A percentile compares a stretch with the other conserved stretches of the same genome.
phyloP scores from a whole-genome alignment of 2,329 filamentous ascomycete species.

The Fusarium sarcochroum region DNA sequence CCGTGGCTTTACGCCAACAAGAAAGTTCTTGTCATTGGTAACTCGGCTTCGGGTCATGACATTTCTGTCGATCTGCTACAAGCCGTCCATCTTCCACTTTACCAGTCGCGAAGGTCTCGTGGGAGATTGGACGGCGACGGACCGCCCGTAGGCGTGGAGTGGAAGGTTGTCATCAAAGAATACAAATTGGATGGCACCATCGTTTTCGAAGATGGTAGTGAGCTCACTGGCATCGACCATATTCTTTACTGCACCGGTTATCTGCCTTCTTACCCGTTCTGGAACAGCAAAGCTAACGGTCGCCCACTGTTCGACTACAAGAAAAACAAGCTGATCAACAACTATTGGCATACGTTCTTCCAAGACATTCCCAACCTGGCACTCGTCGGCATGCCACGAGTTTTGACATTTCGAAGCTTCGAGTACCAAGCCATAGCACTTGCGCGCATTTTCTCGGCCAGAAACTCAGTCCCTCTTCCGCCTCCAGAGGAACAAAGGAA shows the following conservation, averaged over 20 bases:
- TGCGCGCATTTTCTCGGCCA: constrained; percentile 62
- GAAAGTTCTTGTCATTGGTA: constrained; percentile 58
- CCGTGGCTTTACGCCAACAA: constrained; percentile 52
- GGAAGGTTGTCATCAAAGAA: constrained; percentile 66
- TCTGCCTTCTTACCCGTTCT: constrained; percentile 61
- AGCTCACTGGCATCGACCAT: constrained; percentile 55
- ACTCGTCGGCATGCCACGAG: constrained; percentile 65
- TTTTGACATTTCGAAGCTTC: constrained; percentile 67
- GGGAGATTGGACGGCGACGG: constrained; percentile 65
- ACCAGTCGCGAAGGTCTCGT: constrained; percentile 64
- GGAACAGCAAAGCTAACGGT: constrained; percentile 63
- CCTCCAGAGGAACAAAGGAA: constrained; percentile 54
- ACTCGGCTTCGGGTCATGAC: constrained; percentile 62
- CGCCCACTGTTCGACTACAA: constrained; percentile 65
- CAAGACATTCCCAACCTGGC: constrained; percentile 63
- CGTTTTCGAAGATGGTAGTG: constrained; percentile 57
- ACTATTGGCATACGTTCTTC: constrained; percentile 68
- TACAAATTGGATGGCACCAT: constrained; percentile 61
- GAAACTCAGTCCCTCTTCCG: constrained; percentile 58
- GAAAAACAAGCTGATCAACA: constrained; percentile 58
- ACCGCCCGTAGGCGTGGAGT: constrained; percentile 63
- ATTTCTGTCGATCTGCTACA: constrained; percentile 56
- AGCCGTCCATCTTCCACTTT: constrained; percentile 59
- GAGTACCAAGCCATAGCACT: constrained; percentile 70
- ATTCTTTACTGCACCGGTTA: constrained; percentile 62